phyloP scores from a whole-genome alignment of 148 eudicot genomes.

The Hydrangea macrophylla region DNA sequence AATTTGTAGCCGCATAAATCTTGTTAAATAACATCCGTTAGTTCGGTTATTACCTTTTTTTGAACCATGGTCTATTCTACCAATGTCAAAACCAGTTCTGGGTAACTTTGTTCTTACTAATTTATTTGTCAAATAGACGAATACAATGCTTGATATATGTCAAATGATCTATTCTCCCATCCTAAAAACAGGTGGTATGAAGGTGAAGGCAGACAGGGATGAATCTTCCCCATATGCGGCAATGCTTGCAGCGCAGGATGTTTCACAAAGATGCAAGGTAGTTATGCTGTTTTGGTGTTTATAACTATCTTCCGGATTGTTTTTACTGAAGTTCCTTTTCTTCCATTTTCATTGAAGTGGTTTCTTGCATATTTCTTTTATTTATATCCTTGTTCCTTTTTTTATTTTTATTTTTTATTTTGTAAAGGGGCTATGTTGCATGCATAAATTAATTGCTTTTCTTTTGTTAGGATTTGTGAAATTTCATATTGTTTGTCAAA shows the following conservation, averaged over 20 bases:
- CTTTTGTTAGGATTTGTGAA: background rate
- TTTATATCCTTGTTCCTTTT: background rate
- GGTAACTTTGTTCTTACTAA: background rate
- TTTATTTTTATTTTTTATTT: no score
- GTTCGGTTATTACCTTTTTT: no score
- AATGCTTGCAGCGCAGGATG: conserved; percentile 21
- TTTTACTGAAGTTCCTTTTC: background rate
- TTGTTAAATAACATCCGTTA: no score
- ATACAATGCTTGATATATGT: background rate
- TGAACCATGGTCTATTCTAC: no score
- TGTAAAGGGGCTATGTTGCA: background rate
- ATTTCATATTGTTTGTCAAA: background rate
- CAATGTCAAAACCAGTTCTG: background rate
- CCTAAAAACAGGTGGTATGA: conserved; percentile 12
- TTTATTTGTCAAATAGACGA: background rate
- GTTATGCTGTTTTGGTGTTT: background rate
- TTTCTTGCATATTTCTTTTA: background rate
- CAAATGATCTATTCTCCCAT: background rate
- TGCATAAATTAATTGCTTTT: background rate
- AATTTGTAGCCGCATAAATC: no score
- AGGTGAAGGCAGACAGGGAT: conserved; percentile 21
- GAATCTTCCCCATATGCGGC: conserved; percentile 21
- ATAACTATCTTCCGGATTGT: background rate
- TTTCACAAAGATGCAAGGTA: conserved; percentile 17
- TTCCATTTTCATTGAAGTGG: background rate